Evolutionary conservation across 768 basidiomycete genomes (phyloP).

Genomic region (Mycena haematopus): DNA sequence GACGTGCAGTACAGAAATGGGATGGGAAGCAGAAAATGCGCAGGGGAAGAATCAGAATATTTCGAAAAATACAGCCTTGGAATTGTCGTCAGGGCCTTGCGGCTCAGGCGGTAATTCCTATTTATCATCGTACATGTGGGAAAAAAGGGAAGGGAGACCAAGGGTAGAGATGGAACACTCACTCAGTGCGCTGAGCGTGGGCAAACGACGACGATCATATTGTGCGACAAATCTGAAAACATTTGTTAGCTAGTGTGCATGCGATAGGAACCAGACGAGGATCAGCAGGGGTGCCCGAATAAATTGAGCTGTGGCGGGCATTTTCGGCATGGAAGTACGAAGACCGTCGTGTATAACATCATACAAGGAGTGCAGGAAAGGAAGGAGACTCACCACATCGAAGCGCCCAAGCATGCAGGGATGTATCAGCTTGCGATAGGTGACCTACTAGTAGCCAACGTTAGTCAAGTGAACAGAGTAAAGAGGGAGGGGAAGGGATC

Average conservation of each 20-base stretch:
- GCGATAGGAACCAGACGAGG: background rate
- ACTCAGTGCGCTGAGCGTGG: background rate
- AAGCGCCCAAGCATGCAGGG: background rate
- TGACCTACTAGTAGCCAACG: background rate
- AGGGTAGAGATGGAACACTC: constrained; percentile 5
- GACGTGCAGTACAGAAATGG: background rate
- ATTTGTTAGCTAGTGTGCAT: background rate
- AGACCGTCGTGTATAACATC: constrained; percentile 95
- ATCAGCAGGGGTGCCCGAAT: constrained; percentile 73
- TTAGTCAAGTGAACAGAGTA: background rate
- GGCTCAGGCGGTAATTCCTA: constrained; percentile 74
- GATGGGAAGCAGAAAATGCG: background rate
- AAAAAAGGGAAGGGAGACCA: background rate
- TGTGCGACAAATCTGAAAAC: background rate
- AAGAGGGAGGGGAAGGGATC: constrained; percentile 39
- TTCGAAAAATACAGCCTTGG: constrained; percentile 79
- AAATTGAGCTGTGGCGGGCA: constrained; percentile 91
- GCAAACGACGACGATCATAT: background rate
- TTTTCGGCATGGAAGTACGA: constrained; percentile 86
- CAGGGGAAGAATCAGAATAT: constrained; percentile 59
- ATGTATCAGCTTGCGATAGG: too few relatives aligned
- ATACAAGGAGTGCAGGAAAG: constrained; percentile 38
- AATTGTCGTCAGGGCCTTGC: constrained; percentile 70
- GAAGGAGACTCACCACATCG: constrained; percentile 41
- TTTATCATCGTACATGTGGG: constrained; percentile 57